These are phyloP conservation scores for Globisporangium uncinulatum DNA, from an alignment of 352 stramenopile species.

Conservation along the genomic window DNA sequence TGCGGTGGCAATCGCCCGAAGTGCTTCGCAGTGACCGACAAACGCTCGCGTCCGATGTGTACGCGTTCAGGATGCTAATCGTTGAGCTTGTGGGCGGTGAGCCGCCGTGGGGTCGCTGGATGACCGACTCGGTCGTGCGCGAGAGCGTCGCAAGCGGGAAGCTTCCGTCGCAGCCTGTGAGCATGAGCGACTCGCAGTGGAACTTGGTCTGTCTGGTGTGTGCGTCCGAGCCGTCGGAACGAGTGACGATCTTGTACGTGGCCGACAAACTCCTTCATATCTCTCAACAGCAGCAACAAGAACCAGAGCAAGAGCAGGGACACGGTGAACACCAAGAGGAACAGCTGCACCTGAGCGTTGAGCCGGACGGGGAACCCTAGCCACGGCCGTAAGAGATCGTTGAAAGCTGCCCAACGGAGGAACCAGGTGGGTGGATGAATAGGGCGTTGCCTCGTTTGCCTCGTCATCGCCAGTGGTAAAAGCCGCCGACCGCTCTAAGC, in stretches of 20 bases:
- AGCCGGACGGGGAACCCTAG: too few species aligned
- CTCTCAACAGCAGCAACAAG: neutral
- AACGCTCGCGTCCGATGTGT: conserved; percentile 12
- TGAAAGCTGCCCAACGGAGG: too few species aligned
- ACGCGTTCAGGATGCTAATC: conserved; percentile 12
- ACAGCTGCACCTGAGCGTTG: too few species aligned
- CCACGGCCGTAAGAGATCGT: too few species aligned
- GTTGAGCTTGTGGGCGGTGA: conserved; percentile 3
- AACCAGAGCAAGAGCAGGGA: neutral
- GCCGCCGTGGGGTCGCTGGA: conserved; percentile 5
- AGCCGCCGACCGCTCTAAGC: conserved; percentile 16
- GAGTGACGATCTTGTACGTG: conserved; percentile 4
- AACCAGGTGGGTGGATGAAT: neutral
- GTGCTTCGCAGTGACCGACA: conserved; percentile 4
- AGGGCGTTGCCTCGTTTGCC: neutral
- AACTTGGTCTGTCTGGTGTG: conserved; percentile 10
- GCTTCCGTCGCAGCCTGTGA: neutral
- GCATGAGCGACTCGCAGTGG: conserved; percentile 5
- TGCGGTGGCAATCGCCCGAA: conserved; percentile 6
- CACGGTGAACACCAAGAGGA: neutral
- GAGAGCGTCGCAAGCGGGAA: neutral
- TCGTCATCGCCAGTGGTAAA: neutral
- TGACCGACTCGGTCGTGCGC: conserved; percentile 2
- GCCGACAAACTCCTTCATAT: neutral
- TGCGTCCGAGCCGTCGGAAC: conserved; percentile 2